Evolutionary conservation across 768 basidiomycete genomes (phyloP).

Genomic region (Serendipita sp.): DNA sequence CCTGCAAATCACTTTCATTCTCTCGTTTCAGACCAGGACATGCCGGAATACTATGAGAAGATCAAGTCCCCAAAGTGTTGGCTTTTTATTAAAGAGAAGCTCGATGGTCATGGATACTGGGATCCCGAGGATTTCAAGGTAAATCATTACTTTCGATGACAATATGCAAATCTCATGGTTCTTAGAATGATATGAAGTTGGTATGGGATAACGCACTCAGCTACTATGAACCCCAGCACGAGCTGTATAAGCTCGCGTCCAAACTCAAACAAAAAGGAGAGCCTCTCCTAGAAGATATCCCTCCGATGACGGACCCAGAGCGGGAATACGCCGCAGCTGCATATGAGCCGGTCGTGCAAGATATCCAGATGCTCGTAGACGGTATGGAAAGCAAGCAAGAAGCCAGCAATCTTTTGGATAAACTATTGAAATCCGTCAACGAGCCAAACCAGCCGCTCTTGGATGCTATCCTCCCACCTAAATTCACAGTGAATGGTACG

Average conservation of each 20-base stretch:
- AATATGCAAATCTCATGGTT: not conserved
- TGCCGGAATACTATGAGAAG: conserved; percentile 83
- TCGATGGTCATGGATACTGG: conserved; percentile 72
- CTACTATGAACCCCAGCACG: conserved; percentile 67
- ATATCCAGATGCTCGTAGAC: not conserved
- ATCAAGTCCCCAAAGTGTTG: conserved; percentile 82
- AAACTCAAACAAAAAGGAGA: conserved; percentile 30
- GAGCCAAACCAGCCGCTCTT: not conserved
- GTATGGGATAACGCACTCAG: conserved; percentile 72
- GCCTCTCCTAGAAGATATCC: not conserved
- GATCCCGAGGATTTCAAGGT: conserved; percentile 61
- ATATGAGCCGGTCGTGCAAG: not conserved
- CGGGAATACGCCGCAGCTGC: conserved; percentile 6
- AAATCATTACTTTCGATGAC: conserved; percentile 6
- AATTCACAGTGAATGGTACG: not conserved
- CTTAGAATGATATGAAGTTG: conserved; percentile 61
- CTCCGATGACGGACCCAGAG: conserved; percentile 18
- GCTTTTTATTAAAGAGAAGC: conserved; percentile 59
- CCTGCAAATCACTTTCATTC: conserved; percentile 58
- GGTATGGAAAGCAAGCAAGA: not conserved
- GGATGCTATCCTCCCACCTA: not conserved
- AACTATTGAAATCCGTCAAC: not conserved
- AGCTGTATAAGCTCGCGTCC: conserved; percentile 51
- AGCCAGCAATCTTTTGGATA: not conserved
- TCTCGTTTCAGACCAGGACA: conserved; percentile 61